A percentile compares a stretch with the other conserved stretches of the same genome.
phyloP scores from a whole-genome alignment of 805 yeast species.

The Sugiyamaella floridensis region DNA sequence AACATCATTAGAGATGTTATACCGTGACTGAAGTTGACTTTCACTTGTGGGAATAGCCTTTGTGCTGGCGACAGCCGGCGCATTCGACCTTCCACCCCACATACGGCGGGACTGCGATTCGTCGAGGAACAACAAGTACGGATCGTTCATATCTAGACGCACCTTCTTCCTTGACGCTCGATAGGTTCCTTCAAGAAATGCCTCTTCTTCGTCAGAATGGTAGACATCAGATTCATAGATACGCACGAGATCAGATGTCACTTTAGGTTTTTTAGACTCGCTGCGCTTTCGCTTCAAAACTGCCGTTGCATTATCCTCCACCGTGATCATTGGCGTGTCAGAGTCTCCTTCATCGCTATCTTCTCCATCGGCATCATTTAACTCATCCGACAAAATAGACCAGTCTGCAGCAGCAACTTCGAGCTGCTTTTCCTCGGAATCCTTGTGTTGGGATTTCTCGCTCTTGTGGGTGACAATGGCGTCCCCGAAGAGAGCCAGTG shows the following conservation, averaged over 20 bases:
- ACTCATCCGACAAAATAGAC: constrained; percentile 4
- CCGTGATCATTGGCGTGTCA: neutral
- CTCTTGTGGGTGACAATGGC: neutral
- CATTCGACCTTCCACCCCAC: constrained; percentile 1
- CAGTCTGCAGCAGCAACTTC: constrained; percentile 25
- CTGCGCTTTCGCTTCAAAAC: neutral
- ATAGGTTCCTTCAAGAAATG: constrained; percentile 64
- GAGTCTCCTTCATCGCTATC: neutral
- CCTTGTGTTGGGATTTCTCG: neutral
- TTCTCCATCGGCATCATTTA: neutral
- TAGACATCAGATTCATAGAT: constrained; percentile 10
- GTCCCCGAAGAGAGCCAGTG: neutral
- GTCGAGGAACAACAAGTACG: constrained; percentile 61
- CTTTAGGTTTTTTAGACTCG: neutral
- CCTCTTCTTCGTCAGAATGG: constrained; percentile 44
- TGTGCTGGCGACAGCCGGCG: constrained; percentile 7
- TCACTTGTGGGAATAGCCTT: constrained; percentile 45
- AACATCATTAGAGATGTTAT: constrained; percentile 82
- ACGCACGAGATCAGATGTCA: neutral
- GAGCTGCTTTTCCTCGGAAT: constrained; percentile 6
- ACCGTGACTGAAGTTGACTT: constrained; percentile 49
- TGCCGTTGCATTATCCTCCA: neutral
- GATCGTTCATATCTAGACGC: constrained; percentile 80
- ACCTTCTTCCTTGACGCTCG: constrained; percentile 20
- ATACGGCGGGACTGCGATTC: constrained; percentile 22